phyloP scores from a whole-genome alignment of 148 eudicot species.

The Salicornia ramosissima region DNA sequence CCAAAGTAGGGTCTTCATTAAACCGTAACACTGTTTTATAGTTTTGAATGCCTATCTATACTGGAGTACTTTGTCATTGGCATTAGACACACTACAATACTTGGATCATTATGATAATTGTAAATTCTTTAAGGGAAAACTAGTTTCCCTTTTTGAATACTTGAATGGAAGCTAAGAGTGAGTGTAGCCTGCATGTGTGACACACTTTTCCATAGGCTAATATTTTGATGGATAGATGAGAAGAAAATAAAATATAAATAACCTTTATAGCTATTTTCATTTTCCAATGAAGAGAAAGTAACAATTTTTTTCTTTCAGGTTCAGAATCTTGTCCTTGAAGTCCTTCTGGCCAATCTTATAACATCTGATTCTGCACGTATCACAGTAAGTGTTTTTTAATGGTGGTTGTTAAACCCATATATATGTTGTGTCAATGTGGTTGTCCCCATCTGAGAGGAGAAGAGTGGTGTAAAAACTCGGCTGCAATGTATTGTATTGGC shows the following conservation, averaged over 20 bases:
- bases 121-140: not conserved
- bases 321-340: constrained; percentile 79
- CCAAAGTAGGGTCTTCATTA: too few species aligned
- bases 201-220: not conserved
- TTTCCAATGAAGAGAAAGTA: not conserved
- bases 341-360: constrained; percentile 70
- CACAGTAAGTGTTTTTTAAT: constrained; percentile 44
- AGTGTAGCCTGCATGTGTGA: not conserved
- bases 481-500: too few species aligned
- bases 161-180: not conserved
- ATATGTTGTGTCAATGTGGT: not conserved
- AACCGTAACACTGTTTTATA: too few species aligned
- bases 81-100: not conserved
- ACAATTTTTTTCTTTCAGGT: constrained; percentile 41
- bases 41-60: too few species aligned
- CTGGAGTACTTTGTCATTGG: too few species aligned
- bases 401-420: not conserved
- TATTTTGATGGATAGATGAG: not conserved
- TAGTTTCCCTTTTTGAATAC: not conserved
- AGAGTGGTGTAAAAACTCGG: too few species aligned
- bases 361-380: constrained; percentile 60
- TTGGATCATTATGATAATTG: not conserved
- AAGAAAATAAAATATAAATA: not conserved
- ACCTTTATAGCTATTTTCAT: not conserved
- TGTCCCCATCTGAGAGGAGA: not conserved